A percentile compares a stretch with the other conserved stretches of the same genome.
Evolutionary conservation across 495 filamentous ascomycete genomes (phyloP).

Genomic region (Lasiosphaeria hispida): DNA sequence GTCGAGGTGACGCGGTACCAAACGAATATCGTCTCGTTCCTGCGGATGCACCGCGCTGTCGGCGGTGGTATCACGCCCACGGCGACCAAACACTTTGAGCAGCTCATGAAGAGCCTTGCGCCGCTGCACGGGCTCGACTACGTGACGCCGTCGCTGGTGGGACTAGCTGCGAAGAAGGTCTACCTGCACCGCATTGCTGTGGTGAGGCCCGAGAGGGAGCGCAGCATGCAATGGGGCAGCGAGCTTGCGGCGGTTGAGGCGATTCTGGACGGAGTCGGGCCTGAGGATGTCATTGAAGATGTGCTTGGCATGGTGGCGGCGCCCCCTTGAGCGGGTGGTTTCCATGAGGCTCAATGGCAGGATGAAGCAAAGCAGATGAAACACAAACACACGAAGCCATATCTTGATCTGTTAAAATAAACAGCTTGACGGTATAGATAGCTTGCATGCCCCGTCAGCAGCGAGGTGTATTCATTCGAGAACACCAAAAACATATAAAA

Average conservation of each 20-base stretch:
- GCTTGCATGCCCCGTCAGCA: neutral
- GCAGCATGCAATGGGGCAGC: slow-evolving; percentile 93
- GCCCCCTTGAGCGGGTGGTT: slow-evolving; percentile 54
- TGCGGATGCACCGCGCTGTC: slow-evolving; percentile 82
- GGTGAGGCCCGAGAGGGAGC: slow-evolving; percentile 64
- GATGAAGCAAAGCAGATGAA: neutral
- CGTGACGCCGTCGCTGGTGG: slow-evolving; percentile 79
- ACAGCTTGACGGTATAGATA: neutral
- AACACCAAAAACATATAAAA: neutral
- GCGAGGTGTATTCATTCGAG: neutral
- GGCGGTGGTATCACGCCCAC: slow-evolving; percentile 70
- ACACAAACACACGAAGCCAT: neutral
- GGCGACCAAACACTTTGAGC: slow-evolving; percentile 74
- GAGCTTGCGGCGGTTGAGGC: slow-evolving; percentile 63
- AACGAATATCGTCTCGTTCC: slow-evolving; percentile 78
- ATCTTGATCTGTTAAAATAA: no score
- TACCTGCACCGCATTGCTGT: slow-evolving; percentile 82
- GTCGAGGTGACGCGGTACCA: slow-evolving; percentile 75
- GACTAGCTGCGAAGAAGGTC: slow-evolving; percentile 81
- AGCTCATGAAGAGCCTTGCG: slow-evolving; percentile 69
- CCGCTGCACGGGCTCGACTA: slow-evolving; percentile 77
- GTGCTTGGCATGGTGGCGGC: slow-evolving; percentile 68
- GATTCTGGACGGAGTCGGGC: slow-evolving; percentile 63
- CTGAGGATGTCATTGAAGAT: slow-evolving; percentile 80
- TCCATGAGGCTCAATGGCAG: no score